Evolutionary conservation across 2,329 filamentous ascomycete genomes (phyloP).

Genomic region (Chrysoporthe cubensis): DNA sequence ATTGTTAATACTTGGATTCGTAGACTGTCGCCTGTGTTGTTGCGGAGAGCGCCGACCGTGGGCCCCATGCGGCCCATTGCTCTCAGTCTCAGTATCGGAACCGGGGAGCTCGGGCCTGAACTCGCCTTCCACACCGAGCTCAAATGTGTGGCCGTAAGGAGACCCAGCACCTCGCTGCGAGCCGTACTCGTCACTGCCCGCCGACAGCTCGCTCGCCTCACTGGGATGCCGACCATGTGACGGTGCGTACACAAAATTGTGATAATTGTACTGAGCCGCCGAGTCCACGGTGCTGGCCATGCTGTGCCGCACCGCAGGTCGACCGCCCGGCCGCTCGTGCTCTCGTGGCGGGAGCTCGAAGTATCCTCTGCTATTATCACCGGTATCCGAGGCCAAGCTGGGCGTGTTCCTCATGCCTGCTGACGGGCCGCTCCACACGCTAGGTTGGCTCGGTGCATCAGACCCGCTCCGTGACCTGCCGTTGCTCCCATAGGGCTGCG

Average conservation of each 20-base stretch:
- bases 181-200: constrained; percentile 40
- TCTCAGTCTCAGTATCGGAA: constrained; percentile 32
- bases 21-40: constrained; percentile 9
- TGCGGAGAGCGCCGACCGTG: constrained; percentile 16
- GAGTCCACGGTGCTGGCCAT: constrained; percentile 43
- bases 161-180: constrained; percentile 27
- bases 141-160: constrained; percentile 35
- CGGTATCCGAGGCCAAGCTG: constrained; percentile 36
- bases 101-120: constrained; percentile 45
- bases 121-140: constrained; percentile 42
- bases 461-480: constrained; percentile 31
- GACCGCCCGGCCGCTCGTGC: constrained; percentile 30
- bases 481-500: constrained; percentile 26
- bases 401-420: constrained; percentile 30
- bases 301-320: constrained; percentile 31
- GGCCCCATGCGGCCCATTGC: constrained; percentile 13
- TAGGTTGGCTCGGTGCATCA: constrained; percentile 29
- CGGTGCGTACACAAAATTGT: constrained; percentile 28
- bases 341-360: constrained; percentile 30
- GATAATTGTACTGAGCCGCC: constrained; percentile 34
- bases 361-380: constrained; percentile 31
- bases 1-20: constrained; percentile 5
- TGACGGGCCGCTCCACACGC: constrained; percentile 26
- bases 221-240: constrained; percentile 47
- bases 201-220: constrained; percentile 47